Evolutionary conservation across 2,329 filamentous ascomycete genomes (phyloP).

Genomic region (Amauroascus niger): DNA sequence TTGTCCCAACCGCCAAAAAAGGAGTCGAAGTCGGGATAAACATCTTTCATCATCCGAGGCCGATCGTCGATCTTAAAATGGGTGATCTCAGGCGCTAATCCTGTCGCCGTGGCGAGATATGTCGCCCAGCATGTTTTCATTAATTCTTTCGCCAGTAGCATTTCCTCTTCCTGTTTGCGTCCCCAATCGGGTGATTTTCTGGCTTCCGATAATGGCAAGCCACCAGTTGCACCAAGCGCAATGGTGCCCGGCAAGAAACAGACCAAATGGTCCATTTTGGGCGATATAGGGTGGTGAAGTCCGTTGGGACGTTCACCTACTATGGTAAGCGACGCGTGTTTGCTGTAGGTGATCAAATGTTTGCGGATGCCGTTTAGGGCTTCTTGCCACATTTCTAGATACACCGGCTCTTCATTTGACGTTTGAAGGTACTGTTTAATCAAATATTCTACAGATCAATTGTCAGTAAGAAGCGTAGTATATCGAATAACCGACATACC

Average conservation of each 20-base stretch:
- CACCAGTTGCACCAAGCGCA: conserved; percentile 74
- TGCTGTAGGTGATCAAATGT: conserved; percentile 82
- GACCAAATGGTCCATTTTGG: conserved; percentile 97
- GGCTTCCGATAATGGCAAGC: conserved; percentile 64
- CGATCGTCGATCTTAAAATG: conserved; percentile 71
- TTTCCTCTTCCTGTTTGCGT: conserved; percentile 71
- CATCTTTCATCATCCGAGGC: conserved; percentile 44
- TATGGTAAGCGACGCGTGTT: conserved; percentile 70
- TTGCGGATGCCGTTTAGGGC: conserved; percentile 76
- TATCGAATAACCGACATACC: conserved; percentile 29
- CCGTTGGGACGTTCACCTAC: conserved; percentile 77
- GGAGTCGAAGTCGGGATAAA: conserved; percentile 20
- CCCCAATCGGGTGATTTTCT: conserved; percentile 64
- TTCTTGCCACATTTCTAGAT: conserved; percentile 88
- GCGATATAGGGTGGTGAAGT: conserved; percentile 53
- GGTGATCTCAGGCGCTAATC: conserved; percentile 87
- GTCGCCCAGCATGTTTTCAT: conserved; percentile 98
- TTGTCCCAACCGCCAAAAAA: conserved; percentile 27
- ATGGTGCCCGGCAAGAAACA: conserved; percentile 98
- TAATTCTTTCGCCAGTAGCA: conserved; percentile 75
- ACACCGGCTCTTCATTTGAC: conserved; percentile 71
- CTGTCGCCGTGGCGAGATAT: conserved; percentile 83
- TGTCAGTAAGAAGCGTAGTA: conserved; percentile 10
- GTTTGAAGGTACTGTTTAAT: conserved; percentile 98
- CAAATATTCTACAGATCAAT: conserved; percentile 59